phyloP scores from a whole-genome alignment of 2,329 filamentous ascomycete genomes.

The Arthrobotrys entomopaga region DNA sequence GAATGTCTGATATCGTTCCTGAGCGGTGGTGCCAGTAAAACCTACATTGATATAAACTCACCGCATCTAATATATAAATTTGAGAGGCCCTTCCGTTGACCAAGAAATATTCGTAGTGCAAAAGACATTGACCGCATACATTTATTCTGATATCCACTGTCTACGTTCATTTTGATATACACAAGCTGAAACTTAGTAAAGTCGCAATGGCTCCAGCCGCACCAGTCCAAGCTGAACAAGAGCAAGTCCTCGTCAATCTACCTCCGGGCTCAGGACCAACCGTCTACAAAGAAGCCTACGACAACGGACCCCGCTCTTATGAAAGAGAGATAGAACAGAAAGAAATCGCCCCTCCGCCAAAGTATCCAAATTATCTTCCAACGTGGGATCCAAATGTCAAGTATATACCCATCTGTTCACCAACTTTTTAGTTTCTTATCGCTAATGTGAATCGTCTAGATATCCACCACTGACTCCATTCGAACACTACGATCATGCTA shows the following conservation, averaged over 20 bases:
- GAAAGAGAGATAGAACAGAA: conserved; percentile 41
- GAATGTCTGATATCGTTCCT: conserved; percentile 38
- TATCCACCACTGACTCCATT: conserved; percentile 76
- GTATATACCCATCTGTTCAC: conserved; percentile 60
- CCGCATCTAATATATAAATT: conserved; percentile 28
- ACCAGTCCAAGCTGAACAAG: conserved; percentile 40
- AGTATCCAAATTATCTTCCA: conserved; percentile 78
- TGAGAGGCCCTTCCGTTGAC: conserved; percentile 1
- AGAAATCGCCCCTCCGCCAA: conserved; percentile 64
- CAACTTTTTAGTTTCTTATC: neutral
- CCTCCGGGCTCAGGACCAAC: conserved; percentile 45
- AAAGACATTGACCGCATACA: neutral
- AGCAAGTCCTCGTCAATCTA: conserved; percentile 45
- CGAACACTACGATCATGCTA: conserved; percentile 78
- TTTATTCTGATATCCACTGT: neutral
- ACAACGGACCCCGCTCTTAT: conserved; percentile 46
- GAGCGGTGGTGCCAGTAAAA: neutral
- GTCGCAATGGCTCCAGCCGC: conserved; percentile 51
- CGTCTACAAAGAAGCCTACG: conserved; percentile 53
- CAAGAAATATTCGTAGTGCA: neutral
- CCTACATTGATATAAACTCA: conserved; percentile 26
- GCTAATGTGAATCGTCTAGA: conserved; percentile 57
- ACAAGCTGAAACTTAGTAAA: neutral
- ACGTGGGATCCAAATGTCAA: conserved; percentile 73
- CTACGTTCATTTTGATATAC: neutral